Evolutionary conservation across 2,329 filamentous ascomycete species (phyloP).

Genomic region (Aspergillus sp.): DNA sequence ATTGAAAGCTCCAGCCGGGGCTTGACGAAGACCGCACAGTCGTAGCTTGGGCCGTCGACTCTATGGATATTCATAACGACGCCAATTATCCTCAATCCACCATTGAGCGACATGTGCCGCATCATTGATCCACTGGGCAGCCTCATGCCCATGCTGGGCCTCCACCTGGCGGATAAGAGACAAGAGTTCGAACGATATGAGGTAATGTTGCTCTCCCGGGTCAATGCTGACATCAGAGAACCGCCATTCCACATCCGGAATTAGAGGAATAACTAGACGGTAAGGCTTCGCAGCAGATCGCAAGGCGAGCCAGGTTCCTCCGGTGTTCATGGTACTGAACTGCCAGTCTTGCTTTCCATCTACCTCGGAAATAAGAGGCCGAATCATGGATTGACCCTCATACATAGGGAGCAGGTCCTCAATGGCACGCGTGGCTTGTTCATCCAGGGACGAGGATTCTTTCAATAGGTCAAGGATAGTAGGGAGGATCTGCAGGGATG

Average conservation of each 20-base stretch:
- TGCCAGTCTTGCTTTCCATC: constrained; percentile 23
- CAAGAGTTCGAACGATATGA: constrained; percentile 14
- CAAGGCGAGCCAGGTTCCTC: constrained; percentile 24
- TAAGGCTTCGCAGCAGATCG: constrained; percentile 23
- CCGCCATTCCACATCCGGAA: constrained; percentile 27
- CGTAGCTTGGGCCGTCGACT: too few relatives aligned
- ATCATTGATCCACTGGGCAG: constrained; percentile 17
- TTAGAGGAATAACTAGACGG: constrained; percentile 24
- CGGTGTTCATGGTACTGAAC: constrained; percentile 30
- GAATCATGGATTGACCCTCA: constrained; percentile 27
- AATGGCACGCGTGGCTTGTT: constrained; percentile 13
- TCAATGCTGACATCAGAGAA: constrained; percentile 22
- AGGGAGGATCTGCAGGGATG: constrained; percentile 23
- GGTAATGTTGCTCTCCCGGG: constrained; percentile 14
- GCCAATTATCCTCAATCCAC: constrained; percentile 26
- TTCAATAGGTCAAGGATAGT: constrained; percentile 25
- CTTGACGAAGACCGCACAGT: too few relatives aligned
- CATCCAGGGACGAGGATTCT: constrained; percentile 21
- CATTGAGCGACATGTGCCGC: constrained; percentile 21
- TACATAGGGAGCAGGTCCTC: constrained; percentile 21
- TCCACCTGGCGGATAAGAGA: constrained; percentile 15
- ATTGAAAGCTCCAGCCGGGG: too few relatives aligned
- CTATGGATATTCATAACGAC: constrained; percentile 11
- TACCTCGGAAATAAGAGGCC: constrained; percentile 14
- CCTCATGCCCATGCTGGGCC: constrained; percentile 12